Percentiles rank a stretch among this genome's conserved stretches.
Conservation (phyloP, 345 rosid genomes). For the Erysimum cheiranthoides region DNA sequence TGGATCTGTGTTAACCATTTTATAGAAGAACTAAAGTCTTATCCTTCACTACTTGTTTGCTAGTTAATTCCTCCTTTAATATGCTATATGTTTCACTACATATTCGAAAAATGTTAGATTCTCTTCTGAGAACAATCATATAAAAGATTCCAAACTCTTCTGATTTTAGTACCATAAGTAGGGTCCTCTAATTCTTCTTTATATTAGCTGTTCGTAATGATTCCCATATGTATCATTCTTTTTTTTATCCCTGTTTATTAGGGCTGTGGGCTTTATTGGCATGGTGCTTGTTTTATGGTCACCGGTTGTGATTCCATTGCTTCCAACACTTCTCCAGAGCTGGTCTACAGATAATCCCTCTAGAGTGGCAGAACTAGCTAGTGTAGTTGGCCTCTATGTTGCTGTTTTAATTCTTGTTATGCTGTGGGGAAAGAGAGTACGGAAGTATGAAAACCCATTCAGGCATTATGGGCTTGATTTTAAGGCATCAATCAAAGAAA, state of each 20-base stretch:
- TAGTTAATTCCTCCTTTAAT: background rate
- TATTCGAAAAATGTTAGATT: conserved; percentile 5
- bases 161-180: conserved; percentile 19
- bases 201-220: conserved; percentile 24
- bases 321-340: conserved; percentile 84
- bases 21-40: conserved; percentile 2
- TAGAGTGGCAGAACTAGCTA: conserved; percentile 70
- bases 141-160: background rate
- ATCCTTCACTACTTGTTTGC: conserved; percentile 6
- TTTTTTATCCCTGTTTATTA: conserved; percentile 34
- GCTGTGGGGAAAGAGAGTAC: conserved; percentile 88
- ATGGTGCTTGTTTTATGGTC: conserved; percentile 94
- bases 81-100: conserved; percentile 6
- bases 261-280: conserved; percentile 76
- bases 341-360: conserved; percentile 75
- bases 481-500: conserved; percentile 60
- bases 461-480: conserved; percentile 81
- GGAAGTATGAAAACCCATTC: conserved; percentile 75
- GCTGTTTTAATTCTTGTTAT: conserved; percentile 74
- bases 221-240: conserved; percentile 4
- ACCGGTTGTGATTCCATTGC: conserved; percentile 75
- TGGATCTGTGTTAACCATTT: conserved; percentile 11
- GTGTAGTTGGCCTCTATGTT: conserved; percentile 75
- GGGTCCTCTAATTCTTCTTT: conserved; percentile 15
- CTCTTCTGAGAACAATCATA: conserved; percentile 3